These are phyloP conservation scores for Paramecium bursaria DNA, from an alignment of 73 alveolate genomes.

Conservation along the genomic window DNA sequence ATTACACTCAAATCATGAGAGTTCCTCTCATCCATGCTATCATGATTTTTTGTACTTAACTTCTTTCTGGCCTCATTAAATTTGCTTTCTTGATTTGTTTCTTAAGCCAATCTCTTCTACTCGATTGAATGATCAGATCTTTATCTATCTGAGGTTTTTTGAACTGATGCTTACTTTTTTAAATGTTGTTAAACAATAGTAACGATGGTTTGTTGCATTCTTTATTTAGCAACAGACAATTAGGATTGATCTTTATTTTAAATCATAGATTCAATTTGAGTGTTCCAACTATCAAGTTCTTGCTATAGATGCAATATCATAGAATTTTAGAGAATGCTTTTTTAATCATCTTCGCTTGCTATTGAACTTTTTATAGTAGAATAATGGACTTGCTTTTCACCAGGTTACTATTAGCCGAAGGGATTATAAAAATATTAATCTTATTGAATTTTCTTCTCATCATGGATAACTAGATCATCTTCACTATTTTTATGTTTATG, in stretches of 20 bases:
- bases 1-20: constrained; percentile 27
- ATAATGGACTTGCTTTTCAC: constrained; percentile 40
- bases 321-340: constrained; percentile 12
- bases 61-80: constrained; percentile 52
- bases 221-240: constrained; percentile 11
- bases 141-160: constrained; percentile 18
- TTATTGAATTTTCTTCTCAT: too few species aligned
- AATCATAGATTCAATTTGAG: constrained; percentile 32
- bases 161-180: constrained; percentile 20
- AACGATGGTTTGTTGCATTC: constrained; percentile 24
- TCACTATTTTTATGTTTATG: too few species aligned
- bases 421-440: constrained; percentile 54
- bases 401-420: neutral
- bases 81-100: constrained; percentile 31
- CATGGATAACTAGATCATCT: too few species aligned
- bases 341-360: constrained; percentile 42
- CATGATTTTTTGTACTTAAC: neutral
- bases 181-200: constrained; percentile 20
- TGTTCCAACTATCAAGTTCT: constrained; percentile 40
- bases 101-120: neutral
- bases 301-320: constrained; percentile 11
- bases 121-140: constrained; percentile 42
- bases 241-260: neutral
- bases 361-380: constrained; percentile 41
- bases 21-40: constrained; percentile 8